Base-by-base conservation (phyloP, 345 rosid species). In the Eucalyptus grandis region DNA sequence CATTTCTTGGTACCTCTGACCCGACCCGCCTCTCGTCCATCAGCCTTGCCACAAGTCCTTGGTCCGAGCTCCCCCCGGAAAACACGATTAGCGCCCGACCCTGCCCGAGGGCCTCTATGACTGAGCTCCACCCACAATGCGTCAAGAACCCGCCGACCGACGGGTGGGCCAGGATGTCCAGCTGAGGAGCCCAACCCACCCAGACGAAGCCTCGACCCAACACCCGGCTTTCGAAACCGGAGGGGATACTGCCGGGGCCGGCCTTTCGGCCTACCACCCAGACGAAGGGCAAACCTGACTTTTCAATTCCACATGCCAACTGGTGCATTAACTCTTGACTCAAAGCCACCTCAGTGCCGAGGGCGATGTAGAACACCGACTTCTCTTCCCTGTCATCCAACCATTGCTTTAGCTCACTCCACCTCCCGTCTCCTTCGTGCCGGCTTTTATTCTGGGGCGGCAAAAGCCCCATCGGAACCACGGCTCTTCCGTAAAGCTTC, bases 61-160 rank as follows among this genome's bases (percentile, higher is more conserved):
- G 89, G 44, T 92, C 92, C 8, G 89, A 53, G 77, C 27, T 5
- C 40, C 13, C 53, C 30, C 67, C 53, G 3, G 90, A 30, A 19
- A 92, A 69, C 67, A 90, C 31, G 21, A 92, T 86, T 86, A 91
- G 50, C 4, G 90, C 87, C 26, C 50, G 43, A 4, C 90, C 93
- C 21, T 87, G 85, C 5, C 89, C 86, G 8, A 92, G 88, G 14
- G 88, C 91, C 91, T 90, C 92, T 21, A 89, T 60, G 27, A 91
- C 91, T 3, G 91, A 89, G 86, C 90, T 86, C 89, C 91, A 67
- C 6, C 92, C 91, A 24, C 88, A 50, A 86, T 89, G 93, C 9
- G 92, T 92, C 90, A 92, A 72, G 90, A 92, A 90, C 27, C 91
- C 92, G 8, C 93, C 91, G 4, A 88, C 89, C 7, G 93, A 89